Conservation (phyloP, 129 eudicot species). For the Pseudognaphalium luteoalbum region DNA sequence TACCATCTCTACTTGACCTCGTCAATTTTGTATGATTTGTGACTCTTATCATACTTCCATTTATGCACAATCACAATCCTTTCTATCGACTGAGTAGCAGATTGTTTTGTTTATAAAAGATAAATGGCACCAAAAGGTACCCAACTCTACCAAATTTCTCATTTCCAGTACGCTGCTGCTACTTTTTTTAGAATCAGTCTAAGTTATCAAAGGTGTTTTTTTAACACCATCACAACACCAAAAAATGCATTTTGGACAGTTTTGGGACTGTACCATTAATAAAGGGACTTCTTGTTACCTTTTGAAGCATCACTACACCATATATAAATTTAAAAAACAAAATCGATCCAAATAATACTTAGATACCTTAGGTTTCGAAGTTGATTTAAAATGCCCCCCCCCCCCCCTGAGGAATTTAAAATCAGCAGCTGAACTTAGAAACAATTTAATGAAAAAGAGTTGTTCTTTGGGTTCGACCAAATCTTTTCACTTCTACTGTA, state of each 20-base stretch:
- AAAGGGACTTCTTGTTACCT: neutral
- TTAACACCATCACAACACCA: too few species aligned
- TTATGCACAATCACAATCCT: neutral
- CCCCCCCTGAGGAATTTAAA: neutral
- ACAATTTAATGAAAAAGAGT: neutral
- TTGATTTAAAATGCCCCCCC: neutral
- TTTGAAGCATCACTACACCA: neutral
- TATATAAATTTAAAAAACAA: too few species aligned
- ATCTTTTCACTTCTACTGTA: slow-evolving; percentile 7
- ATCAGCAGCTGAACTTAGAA: slow-evolving; percentile 3
- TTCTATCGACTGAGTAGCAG: neutral
- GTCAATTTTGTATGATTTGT: neutral
- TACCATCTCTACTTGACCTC: neutral
- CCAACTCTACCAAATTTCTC: neutral
- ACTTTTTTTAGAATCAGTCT: neutral
- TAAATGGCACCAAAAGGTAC: neutral
- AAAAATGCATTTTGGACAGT: neutral
- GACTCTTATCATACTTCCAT: neutral
- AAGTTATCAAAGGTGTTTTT: neutral
- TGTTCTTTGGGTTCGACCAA: neutral
- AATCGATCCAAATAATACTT: too few species aligned
- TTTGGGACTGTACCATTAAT: neutral
- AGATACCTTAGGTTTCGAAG: neutral
- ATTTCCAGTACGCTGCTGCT: neutral
- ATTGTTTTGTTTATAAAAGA: neutral